A percentile compares a stretch with the other conserved stretches of the same genome.
phyloP scores from a whole-genome alignment of 2,329 filamentous ascomycete species.

The Zasmidium angulare region DNA sequence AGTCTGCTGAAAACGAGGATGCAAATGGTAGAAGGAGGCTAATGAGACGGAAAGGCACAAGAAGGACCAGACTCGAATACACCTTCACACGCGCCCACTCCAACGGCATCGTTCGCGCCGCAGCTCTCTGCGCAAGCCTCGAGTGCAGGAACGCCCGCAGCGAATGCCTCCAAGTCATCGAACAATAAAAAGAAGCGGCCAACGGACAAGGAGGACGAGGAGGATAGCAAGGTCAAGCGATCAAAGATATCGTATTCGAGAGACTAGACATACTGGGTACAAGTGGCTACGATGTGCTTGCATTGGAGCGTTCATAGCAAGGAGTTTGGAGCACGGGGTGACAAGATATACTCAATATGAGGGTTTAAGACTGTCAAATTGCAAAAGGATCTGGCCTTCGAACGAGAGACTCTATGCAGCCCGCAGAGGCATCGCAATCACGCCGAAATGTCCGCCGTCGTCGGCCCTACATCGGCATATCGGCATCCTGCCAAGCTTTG shows the following conservation, averaged over 20 bases:
- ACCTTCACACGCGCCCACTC: slow-evolving; percentile 50
- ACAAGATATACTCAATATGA: too few species aligned
- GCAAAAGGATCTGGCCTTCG: too few species aligned
- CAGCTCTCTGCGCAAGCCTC: slow-evolving; percentile 40
- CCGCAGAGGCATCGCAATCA: too few species aligned
- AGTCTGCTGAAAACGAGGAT: neutral
- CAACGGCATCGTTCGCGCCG: slow-evolving; percentile 48
- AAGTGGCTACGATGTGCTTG: slow-evolving; percentile 11
- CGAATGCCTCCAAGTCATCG: slow-evolving; percentile 35
- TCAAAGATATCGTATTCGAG: slow-evolving; percentile 52
- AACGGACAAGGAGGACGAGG: slow-evolving; percentile 47
- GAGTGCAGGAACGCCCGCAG: slow-evolving; percentile 43
- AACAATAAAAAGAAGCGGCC: slow-evolving; percentile 48
- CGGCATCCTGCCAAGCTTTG: too few species aligned
- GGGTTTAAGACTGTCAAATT: too few species aligned
- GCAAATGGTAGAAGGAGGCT: neutral
- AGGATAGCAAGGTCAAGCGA: slow-evolving; percentile 48
- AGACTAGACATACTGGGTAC: slow-evolving; percentile 33
- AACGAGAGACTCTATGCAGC: too few species aligned
- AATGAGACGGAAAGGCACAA: slow-evolving; percentile 23
- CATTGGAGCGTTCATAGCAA: slow-evolving; percentile 18
- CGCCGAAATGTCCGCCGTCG: too few species aligned
- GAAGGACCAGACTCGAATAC: slow-evolving; percentile 37
- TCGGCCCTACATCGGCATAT: too few species aligned
- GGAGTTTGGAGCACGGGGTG: slow-evolving; percentile 9